Conservation (phyloP, 371 early-diverging fungal species). For the Mucor velutinosus region DNA sequence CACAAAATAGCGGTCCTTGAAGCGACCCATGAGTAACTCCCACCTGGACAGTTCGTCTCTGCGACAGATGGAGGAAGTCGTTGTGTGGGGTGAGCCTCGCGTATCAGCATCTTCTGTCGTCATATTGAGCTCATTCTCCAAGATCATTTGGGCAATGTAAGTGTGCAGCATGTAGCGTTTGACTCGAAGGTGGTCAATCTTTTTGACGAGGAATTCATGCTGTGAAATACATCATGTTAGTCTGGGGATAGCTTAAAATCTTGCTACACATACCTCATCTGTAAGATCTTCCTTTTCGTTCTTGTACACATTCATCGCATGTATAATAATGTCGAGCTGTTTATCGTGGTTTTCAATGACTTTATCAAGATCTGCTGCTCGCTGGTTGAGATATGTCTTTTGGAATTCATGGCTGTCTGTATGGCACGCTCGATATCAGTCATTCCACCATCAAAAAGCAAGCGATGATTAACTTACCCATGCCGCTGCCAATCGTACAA, state of each 20-base stretch:
- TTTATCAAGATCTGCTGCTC: constrained; percentile 13
- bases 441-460: not conserved
- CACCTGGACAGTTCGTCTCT: constrained; percentile 14
- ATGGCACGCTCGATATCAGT: not conserved
- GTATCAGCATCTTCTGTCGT: not conserved
- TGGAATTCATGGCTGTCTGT: constrained; percentile 23
- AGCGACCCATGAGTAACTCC: constrained; percentile 29
- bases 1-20: constrained; percentile 26
- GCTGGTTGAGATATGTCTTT: constrained; percentile 13
- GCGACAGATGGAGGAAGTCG: constrained; percentile 5
- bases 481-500: constrained; percentile 31
- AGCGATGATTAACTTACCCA: constrained; percentile 28
- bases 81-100: constrained; percentile 1
- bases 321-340: constrained; percentile 13
- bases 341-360: constrained; percentile 20
- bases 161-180: constrained; percentile 18
- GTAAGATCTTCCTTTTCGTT: constrained; percentile 4
- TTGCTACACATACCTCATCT: constrained; percentile 2
- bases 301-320: constrained; percentile 1
- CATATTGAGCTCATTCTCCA: constrained; percentile 18
- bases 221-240: not conserved
- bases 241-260: no score
- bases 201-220: not conserved
- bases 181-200: constrained; percentile 15
- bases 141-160: constrained; percentile 16